phyloP scores from a whole-genome alignment of 2,329 filamentous ascomycete genomes.

The Emmonsia crescens region DNA sequence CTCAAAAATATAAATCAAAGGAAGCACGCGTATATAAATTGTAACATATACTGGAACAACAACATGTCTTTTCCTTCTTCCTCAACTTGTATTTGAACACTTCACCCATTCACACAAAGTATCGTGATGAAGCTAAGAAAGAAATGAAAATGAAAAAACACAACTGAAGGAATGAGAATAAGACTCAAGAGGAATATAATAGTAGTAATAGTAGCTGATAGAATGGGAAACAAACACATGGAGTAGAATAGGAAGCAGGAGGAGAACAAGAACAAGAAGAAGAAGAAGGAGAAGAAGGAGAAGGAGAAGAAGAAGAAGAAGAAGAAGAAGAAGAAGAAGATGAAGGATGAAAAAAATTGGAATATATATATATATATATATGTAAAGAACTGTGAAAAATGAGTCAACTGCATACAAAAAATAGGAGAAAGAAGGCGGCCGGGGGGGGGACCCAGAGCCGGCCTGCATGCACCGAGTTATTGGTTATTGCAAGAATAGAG shows the following conservation, averaged over 20 bases:
- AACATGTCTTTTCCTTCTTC: background rate
- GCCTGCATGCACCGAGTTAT: background rate
- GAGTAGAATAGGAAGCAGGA: conserved; percentile 7
- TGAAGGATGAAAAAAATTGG: conserved; percentile 10
- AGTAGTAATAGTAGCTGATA: background rate
- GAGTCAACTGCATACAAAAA: too few relatives aligned
- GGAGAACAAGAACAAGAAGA: conserved; percentile 11
- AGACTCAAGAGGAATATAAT: background rate
- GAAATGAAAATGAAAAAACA: background rate
- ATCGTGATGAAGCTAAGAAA: background rate
- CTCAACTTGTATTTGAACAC: background rate
- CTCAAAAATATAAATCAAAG: too few relatives aligned
- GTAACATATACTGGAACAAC: background rate
- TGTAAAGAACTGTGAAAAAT: conserved; percentile 9
- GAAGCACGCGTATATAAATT: background rate
- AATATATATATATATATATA: conserved; percentile 4
- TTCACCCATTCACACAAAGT: background rate
- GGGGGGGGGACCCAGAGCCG: background rate
- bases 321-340: conserved; percentile 10
- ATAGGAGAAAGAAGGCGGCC: background rate
- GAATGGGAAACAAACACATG: background rate
- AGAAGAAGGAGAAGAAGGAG: conserved; percentile 10
- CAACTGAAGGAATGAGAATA: background rate
- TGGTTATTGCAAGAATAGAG: background rate
- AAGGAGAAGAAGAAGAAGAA: conserved; percentile 11